Evolutionary conservation across 106 monocot species (phyloP), one percentile per base, ranked within the genome.

Genomic region (Dendrobium nobile): DNA sequence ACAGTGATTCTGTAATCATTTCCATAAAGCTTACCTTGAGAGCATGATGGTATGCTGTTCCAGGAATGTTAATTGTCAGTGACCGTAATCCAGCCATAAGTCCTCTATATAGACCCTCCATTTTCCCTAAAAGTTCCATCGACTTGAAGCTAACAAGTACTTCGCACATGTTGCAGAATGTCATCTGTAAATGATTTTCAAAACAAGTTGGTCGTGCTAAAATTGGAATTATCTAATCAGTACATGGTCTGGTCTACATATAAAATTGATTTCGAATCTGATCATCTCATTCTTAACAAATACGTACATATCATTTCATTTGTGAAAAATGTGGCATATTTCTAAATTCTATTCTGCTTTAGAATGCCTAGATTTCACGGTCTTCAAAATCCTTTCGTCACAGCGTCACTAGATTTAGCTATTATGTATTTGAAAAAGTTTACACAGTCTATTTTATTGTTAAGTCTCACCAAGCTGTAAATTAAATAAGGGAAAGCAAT

Each of bases 1-100:
- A 16, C 41, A 73, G 37, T 37, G 37, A 37, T 37, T 37, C 37
- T 37, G 37, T 37, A 37, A 17, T 73, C 33, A 73, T 24, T 68
- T 68, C 31, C 27, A 28, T 41, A 47, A 75, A 45, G 22, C 3
- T 54, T 84, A 84, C 85, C 82, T 81, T 81, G 16, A 85, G 28
- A 74, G 85, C 82, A 85, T 82, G 85, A 47, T 85, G 74, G 55
- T 72, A 85, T 74, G 85, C 74, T 61, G 85, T 85, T 78, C 85
- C 85, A 31, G 85, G 85, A 78, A 85, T 82, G 74, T 85, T 82
- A 58, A 85, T 64, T 37, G 78, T 81, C 72, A 85, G 73, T 58
- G 85, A 67, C 64, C 85, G 77, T 0, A 85, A 15, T 78, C 85
- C 85, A 47, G 70, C 64, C 85, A 85, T 85, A 15, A 81, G 47